Conservation (phyloP, 2,329 filamentous ascomycete species). For the Microsporum canis region DNA sequence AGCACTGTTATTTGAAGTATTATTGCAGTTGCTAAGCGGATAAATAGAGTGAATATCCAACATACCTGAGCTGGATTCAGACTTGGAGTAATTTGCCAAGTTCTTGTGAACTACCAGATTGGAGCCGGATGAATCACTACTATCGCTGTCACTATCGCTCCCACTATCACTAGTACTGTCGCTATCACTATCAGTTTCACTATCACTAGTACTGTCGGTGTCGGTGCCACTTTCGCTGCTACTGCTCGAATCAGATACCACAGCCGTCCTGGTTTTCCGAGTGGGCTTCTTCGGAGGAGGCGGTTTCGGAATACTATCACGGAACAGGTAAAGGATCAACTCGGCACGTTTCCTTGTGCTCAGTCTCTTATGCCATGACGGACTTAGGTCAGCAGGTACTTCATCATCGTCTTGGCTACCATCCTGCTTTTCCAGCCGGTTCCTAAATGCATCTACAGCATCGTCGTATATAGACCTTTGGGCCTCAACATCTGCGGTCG, state of each 20-base stretch:
- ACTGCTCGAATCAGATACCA: constrained; percentile 34
- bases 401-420: constrained; percentile 20
- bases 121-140: constrained; percentile 2
- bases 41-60: neutral
- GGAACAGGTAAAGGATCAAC: constrained; percentile 27
- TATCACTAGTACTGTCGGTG: constrained; percentile 14
- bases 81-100: neutral
- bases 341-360: constrained; percentile 30
- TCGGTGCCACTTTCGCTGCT: constrained; percentile 27
- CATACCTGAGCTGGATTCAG: neutral
- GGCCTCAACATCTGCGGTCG: constrained; percentile 10
- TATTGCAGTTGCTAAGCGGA: too few relatives aligned
- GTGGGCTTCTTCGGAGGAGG: constrained; percentile 9
- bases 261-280: constrained; percentile 23
- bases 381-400: constrained; percentile 13
- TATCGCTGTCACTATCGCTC: constrained; percentile 12
- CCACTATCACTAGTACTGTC: constrained; percentile 19
- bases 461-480: constrained; percentile 33
- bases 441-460: constrained; percentile 41
- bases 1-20: neutral
- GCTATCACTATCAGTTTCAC: constrained; percentile 20
- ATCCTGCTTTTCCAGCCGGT: constrained; percentile 18
- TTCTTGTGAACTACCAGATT: neutral
- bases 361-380: constrained; percentile 19
- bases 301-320: constrained; percentile 15